A percentile compares a stretch with the other conserved stretches of the same genome.
Conservation (phyloP, 495 filamentous ascomycete species). For the Xylaria sp. region DNA sequence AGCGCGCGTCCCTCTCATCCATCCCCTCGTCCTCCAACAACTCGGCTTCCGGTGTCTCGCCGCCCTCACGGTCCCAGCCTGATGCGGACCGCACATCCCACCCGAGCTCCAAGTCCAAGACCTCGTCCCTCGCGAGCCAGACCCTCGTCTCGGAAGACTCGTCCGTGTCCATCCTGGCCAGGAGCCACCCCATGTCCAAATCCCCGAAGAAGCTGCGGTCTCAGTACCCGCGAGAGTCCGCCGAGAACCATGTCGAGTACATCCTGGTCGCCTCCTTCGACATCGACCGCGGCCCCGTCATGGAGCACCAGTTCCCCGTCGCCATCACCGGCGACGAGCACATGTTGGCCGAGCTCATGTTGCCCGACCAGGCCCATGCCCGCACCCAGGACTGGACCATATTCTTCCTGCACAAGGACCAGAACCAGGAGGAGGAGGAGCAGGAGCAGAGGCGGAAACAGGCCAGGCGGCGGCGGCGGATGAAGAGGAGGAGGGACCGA, state of each 20-base stretch:
- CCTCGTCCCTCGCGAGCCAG: constrained; percentile 55
- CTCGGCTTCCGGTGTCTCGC: constrained; percentile 54
- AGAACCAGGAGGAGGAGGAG: constrained; percentile 79
- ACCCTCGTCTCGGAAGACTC: constrained; percentile 56
- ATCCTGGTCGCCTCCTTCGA: constrained; percentile 99
- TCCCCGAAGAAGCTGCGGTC: constrained; percentile 67
- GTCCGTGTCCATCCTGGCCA: constrained; percentile 56
- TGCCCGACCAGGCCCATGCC: constrained; percentile 95
- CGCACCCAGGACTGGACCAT: constrained; percentile 98
- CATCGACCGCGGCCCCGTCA: constrained; percentile 92
- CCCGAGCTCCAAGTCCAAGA: constrained; percentile 63
- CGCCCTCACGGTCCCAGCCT: constrained; percentile 56
- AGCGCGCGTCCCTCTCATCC: constrained; percentile 61
- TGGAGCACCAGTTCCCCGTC: constrained; percentile 97
- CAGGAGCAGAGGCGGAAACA: constrained; percentile 58
- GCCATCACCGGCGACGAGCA: constrained; percentile 95
- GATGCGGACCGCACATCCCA: constrained; percentile 59
- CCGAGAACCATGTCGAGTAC: constrained; percentile 96
- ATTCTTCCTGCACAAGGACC: constrained; percentile 97
- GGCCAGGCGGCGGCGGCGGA: constrained; percentile 54
- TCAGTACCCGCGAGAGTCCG: constrained; percentile 80
- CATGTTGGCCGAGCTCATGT: constrained; percentile 98
- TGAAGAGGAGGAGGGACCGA: constrained; percentile 51
- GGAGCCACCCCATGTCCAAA: constrained; percentile 51
- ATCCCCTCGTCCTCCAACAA: constrained; percentile 63